phyloP scores from a whole-genome alignment of 139 green algal species.

The Nannochloris sp. region DNA sequence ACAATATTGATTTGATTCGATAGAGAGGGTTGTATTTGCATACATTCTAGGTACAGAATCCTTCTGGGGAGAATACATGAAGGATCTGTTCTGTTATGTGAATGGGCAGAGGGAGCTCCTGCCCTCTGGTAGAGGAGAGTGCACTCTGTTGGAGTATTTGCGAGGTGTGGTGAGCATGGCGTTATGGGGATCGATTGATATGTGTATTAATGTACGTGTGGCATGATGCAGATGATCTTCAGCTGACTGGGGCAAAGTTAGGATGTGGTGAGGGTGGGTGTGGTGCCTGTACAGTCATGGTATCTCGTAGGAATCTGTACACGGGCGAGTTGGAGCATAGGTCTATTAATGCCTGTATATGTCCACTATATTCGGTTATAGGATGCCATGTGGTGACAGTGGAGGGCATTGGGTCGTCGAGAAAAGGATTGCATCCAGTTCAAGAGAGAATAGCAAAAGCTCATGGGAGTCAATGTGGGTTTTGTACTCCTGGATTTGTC shows the following conservation, averaged over 20 bases:
- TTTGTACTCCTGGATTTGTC: constrained; percentile 97
- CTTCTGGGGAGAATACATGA: neutral
- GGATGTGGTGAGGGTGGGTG: constrained; percentile 93
- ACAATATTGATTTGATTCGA: too few relatives aligned
- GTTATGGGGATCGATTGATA: neutral
- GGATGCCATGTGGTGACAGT: constrained; percentile 88
- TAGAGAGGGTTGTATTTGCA: neutral
- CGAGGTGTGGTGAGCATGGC: constrained; percentile 39
- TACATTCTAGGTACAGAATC: neutral
- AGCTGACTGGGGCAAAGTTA: constrained; percentile 88
- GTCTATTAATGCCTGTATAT: constrained; percentile 90
- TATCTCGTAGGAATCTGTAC: constrained; percentile 51
- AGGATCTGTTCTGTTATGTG: constrained; percentile 53
- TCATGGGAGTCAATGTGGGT: constrained; percentile 94
- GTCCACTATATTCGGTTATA: constrained; percentile 84
- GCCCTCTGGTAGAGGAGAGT: constrained; percentile 55
- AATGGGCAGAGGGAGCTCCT: constrained; percentile 72
- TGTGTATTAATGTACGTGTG: neutral
- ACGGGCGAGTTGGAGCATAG: constrained; percentile 49
- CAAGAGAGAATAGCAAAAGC: constrained; percentile 74
- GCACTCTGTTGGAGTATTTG: constrained; percentile 75
- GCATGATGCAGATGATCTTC: constrained; percentile 40
- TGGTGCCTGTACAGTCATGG: constrained; percentile 93
- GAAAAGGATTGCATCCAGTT: constrained; percentile 81
- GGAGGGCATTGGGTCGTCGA: constrained; percentile 80